Evolutionary conservation across 345 rosid genomes (phyloP), one percentile per base, ranked within the genome.

Genomic region (Arabidopsis arenosa): DNA sequence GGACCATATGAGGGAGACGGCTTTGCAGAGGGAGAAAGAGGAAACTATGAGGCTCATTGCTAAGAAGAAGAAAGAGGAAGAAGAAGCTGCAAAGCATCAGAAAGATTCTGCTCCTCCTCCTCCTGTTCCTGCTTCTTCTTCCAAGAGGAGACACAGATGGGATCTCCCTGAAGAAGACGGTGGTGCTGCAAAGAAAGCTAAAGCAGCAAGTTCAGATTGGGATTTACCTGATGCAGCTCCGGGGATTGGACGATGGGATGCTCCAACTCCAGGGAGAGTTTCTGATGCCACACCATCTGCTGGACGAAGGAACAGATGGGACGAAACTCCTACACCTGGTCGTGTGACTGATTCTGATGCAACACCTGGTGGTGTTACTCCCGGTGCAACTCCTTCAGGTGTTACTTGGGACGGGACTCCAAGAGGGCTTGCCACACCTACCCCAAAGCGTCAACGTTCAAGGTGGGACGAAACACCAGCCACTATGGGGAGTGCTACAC

Each of bases 401-500:
- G 89, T 88, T 79, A 82, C 96, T 57, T 92, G 99, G 99, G 99
- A 95, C 68, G 96, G 47, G 9, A 95, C 97, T 70, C 98, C 92
- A 2, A 74, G 86, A 33, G 99, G 99, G 12, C 81, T 88, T 78
- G 97, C 83, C 8, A 92, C 98, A 1, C 97, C 98, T 0, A 95
- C 99, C 0, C 99, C 98, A 0, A 95, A 95, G 72, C 81, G 91
- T 41, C 99, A 95, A 79, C 86, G 98, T 40, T 91, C 99, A 2
- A 87, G 99, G 68, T 95, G 99, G 99, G 99, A 95, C 44, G 99
- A 93, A 84, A 95, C 98, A 0, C 99, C 99, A 0, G 99, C 97
- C 1, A 90, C 94, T 36, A 93, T 95, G 97, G 97, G 91, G 23
- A 90, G 98, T 82, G 99, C 93, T 9, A 95, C 99, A 3, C 99